Conservation (phyloP, 495 filamentous ascomycete genomes). For the Hypoxylon lienhwacheense region DNA sequence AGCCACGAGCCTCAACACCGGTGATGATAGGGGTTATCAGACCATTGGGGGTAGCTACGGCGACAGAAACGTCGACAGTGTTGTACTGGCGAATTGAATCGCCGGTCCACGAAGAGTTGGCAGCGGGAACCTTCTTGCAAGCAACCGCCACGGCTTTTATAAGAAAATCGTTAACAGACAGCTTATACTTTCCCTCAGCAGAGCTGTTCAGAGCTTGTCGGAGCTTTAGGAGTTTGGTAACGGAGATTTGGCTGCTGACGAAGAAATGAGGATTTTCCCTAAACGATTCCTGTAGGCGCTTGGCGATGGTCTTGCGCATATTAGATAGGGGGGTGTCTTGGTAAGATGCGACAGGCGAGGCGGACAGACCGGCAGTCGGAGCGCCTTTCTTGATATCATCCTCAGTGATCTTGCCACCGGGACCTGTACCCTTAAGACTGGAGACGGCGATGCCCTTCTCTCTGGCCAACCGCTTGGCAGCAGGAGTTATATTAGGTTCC, state of each 20-base stretch:
- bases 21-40: constrained; percentile 98
- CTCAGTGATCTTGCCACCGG: constrained; percentile 85
- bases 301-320: constrained; percentile 98
- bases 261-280: constrained; percentile 98
- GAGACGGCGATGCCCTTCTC: constrained; percentile 83
- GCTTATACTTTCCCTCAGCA: constrained; percentile 91
- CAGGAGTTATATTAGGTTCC: constrained; percentile 68
- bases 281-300: constrained; percentile 83
- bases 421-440: constrained; percentile 83
- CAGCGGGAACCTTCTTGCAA: constrained; percentile 87
- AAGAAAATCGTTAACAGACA: constrained; percentile 98
- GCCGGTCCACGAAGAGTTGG: constrained; percentile 93
- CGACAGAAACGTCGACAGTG: constrained; percentile 88
- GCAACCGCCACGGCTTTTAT: constrained; percentile 93
- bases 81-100: constrained; percentile 91
- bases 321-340: constrained; percentile 81
- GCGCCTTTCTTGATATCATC: constrained; percentile 82
- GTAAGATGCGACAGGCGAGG: constrained; percentile 65
- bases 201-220: constrained; percentile 89
- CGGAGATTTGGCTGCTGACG: constrained; percentile 83
- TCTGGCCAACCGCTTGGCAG: constrained; percentile 77
- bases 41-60: constrained; percentile 89
- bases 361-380: constrained; percentile 48
- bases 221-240: constrained; percentile 92
- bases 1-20: constrained; percentile 77